These are phyloP conservation scores for Yarrowia sp. DNA, from an alignment of 805 yeast genomes.

Conservation along the genomic window DNA sequence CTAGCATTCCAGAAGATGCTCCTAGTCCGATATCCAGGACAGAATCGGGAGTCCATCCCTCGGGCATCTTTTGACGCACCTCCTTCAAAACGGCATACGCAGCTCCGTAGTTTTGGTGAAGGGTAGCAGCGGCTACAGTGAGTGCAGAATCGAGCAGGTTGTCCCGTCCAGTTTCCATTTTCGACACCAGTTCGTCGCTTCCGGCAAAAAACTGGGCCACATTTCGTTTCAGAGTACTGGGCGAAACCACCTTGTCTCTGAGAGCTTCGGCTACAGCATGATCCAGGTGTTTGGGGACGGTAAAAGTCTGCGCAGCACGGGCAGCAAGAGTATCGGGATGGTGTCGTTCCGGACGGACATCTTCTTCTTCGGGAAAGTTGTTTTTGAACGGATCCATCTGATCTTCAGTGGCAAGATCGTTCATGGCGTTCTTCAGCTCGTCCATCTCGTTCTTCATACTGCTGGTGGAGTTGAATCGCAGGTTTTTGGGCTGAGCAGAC, in stretches of 20 bases:
- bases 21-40: conserved; percentile 84
- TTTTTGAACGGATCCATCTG: background rate
- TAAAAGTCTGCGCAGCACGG: background rate
- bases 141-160: background rate
- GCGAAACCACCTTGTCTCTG: conserved; percentile 38
- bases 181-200: background rate
- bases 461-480: background rate
- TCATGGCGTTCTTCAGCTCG: no score
- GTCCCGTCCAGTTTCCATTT: background rate
- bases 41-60: conserved; percentile 55
- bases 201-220: conserved; percentile 52
- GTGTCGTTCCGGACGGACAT: background rate
- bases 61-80: conserved; percentile 50
- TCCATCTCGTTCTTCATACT: background rate
- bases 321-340: conserved; percentile 6
- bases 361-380: background rate
- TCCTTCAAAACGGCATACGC: conserved; percentile 64
- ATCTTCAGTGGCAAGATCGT: background rate
- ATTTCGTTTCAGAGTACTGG: conserved; percentile 59
- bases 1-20: conserved; percentile 89
- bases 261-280: background rate
- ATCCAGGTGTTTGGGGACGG: background rate
- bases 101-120: conserved; percentile 77
- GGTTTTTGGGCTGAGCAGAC: no score
- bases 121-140: conserved; percentile 52